A percentile compares a stretch with the other conserved stretches of the same genome.
phyloP scores from a whole-genome alignment of 2,329 filamentous ascomycete genomes.

The Colletotrichum euphorbiae region DNA sequence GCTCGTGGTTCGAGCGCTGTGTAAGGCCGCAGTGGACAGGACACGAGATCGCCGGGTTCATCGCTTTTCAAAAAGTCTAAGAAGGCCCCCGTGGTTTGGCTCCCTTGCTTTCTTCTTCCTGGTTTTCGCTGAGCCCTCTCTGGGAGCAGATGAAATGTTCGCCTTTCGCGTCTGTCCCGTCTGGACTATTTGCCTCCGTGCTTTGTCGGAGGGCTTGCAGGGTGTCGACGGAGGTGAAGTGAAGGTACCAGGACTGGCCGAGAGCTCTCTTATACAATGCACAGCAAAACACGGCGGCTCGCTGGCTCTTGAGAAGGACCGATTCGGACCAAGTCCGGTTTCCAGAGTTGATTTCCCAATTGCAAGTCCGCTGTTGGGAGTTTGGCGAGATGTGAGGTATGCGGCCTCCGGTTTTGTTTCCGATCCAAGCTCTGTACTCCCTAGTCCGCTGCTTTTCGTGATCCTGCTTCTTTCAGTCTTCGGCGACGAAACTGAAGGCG shows the following conservation, averaged over 20 bases:
- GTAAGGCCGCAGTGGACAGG: constrained; percentile 45
- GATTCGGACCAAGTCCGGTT: constrained; percentile 13
- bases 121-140: constrained; percentile 18
- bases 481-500: background rate
- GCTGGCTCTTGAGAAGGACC: constrained; percentile 1
- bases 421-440: constrained; percentile 22
- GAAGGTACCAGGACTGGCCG: background rate
- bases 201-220: constrained; percentile 7
- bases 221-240: constrained; percentile 14
- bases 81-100: background rate
- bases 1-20: constrained; percentile 20
- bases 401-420: constrained; percentile 30
- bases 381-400: background rate
- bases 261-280: background rate
- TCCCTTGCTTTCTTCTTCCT: constrained; percentile 14
- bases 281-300: constrained; percentile 5
- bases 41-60: constrained; percentile 21
- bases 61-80: constrained; percentile 25
- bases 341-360: background rate
- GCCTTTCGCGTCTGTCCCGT: constrained; percentile 7
- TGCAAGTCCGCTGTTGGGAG: background rate
- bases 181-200: constrained; percentile 21
- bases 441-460: background rate
- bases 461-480: constrained; percentile 8
- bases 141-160: constrained; percentile 11